Evolutionary conservation across 495 filamentous ascomycete species (phyloP).

Genomic region (Lophium mytilinum): DNA sequence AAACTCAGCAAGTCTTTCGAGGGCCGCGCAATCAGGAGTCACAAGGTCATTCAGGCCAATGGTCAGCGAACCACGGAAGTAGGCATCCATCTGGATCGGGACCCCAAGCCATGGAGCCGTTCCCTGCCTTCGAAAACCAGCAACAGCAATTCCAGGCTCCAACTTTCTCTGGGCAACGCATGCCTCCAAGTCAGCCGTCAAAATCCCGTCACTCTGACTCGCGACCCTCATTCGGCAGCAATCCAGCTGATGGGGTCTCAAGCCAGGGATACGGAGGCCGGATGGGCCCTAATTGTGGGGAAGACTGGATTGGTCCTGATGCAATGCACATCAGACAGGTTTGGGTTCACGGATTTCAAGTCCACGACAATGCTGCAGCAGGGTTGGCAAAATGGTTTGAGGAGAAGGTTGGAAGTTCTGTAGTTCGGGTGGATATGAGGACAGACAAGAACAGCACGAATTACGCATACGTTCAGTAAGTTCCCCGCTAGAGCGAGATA

Average conservation of each 20-base stretch:
- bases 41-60: background rate
- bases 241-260: background rate
- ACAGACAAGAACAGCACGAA: background rate
- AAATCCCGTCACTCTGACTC: background rate
- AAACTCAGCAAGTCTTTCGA: background rate
- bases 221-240: background rate
- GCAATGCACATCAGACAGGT: constrained; percentile 4
- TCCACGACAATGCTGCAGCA: background rate
- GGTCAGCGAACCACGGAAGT: background rate
- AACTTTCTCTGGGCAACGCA: background rate
- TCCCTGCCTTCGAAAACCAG: background rate
- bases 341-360: background rate
- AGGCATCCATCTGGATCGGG: too few relatives aligned
- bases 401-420: background rate
- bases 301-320: constrained; percentile 14
- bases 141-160: background rate
- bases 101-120: background rate
- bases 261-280: too few relatives aligned
- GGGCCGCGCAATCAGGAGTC: background rate
- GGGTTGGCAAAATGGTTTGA: constrained; percentile 2
- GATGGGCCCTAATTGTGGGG: background rate
- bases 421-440: background rate
- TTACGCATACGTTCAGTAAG: constrained; percentile 11
- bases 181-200: too few relatives aligned
- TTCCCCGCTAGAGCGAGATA: background rate